These are phyloP conservation scores for Dipodascus geniculatus DNA, from an alignment of 805 yeast genomes.

Conservation along the genomic window DNA sequence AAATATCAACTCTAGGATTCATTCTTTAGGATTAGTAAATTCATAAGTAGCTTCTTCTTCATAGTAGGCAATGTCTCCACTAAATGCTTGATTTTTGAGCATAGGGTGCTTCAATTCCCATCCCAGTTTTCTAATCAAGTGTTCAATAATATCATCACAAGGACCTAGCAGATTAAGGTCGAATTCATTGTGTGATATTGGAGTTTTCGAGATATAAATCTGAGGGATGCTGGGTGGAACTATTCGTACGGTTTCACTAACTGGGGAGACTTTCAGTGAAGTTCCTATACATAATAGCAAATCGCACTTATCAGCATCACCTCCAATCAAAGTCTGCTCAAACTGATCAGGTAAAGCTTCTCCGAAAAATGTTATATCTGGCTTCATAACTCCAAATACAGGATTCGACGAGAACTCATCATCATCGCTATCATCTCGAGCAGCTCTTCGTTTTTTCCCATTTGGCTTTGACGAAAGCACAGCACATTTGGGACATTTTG, in stretches of 20 bases:
- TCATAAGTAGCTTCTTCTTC: conserved; percentile 18
- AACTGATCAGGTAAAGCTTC: conserved; percentile 66
- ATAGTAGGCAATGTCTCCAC: conserved; percentile 16
- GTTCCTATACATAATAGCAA: conserved; percentile 79
- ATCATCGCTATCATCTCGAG: conserved; percentile 17
- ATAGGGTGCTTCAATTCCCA: conserved; percentile 54
- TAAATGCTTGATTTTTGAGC: conserved; percentile 24
- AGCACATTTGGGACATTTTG: conserved; percentile 59
- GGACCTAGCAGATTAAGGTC: conserved; percentile 67
- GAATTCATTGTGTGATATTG: conserved; percentile 64
- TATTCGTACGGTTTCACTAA: conserved; percentile 71
- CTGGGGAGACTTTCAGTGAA: conserved; percentile 86
- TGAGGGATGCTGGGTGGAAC: conserved; percentile 71
- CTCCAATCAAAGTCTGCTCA: conserved; percentile 36
- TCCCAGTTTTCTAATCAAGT: conserved; percentile 41
- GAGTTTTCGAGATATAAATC: conserved; percentile 65
- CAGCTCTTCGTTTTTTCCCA: conserved; percentile 26
- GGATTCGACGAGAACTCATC: conserved; percentile 24
- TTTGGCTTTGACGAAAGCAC: conserved; percentile 6
- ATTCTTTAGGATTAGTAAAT: conserved; percentile 3
- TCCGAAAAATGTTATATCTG: conserved; percentile 87
- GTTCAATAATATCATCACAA: conserved; percentile 73
- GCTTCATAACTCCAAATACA: conserved; percentile 71
- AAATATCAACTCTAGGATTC: too few relatives aligned
- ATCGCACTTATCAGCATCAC: conserved; percentile 62